Percentiles rank a stretch among this genome's conserved stretches.
phyloP scores from a whole-genome alignment of 352 stramenopile genomes.

The Phytopythium cucurbitacearum region DNA sequence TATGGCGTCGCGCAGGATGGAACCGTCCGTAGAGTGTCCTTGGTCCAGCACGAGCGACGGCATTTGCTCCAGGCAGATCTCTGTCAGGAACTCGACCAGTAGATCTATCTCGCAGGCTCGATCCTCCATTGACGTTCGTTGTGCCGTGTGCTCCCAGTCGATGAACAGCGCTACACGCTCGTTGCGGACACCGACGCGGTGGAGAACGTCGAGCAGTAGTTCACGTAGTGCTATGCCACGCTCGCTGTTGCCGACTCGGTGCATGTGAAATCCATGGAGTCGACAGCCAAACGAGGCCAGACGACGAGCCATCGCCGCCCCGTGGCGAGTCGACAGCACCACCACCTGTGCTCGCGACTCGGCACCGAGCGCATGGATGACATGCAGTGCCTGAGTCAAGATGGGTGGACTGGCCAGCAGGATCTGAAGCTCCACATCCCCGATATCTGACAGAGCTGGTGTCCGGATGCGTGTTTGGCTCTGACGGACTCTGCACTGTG shows the following conservation, averaged over 20 bases:
- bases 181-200: conserved; percentile 22
- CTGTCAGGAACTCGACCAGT: conserved; percentile 20
- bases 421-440: conserved; percentile 9
- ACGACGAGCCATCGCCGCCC: conserved; percentile 10
- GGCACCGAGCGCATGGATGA: conserved; percentile 28
- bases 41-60: conserved; percentile 26
- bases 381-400: conserved; percentile 29
- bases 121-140: neutral
- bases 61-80: conserved; percentile 29
- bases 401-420: conserved; percentile 27
- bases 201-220: conserved; percentile 11
- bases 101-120: conserved; percentile 2
- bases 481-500: neutral
- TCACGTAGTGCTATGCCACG: neutral
- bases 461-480: neutral
- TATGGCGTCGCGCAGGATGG: conserved; percentile 29
- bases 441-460: neutral
- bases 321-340: conserved; percentile 16
- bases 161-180: conserved; percentile 35
- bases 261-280: conserved; percentile 31
- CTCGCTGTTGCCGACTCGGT: conserved; percentile 4
- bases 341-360: conserved; percentile 13
- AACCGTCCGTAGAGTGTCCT: conserved; percentile 5
- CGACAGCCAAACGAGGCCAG: conserved; percentile 34
- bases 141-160: conserved; percentile 1